phyloP scores from a whole-genome alignment of 352 stramenopile species.

The Globisporangium paroecandrum region DNA sequence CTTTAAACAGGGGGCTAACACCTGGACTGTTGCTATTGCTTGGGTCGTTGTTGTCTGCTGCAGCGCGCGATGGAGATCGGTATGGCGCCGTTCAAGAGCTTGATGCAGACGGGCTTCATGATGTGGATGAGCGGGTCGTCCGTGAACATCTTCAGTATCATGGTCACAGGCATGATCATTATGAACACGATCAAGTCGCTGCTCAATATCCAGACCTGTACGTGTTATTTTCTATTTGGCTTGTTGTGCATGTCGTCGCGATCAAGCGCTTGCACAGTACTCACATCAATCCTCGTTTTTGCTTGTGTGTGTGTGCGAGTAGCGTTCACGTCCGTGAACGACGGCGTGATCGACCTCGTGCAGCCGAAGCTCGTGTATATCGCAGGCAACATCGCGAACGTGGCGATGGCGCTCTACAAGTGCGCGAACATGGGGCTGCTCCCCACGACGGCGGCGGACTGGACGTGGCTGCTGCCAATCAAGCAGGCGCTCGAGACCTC shows the following conservation, averaged over 20 bases:
- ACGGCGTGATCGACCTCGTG: conserved; percentile 74
- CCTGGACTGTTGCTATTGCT: neutral
- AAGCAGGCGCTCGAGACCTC: conserved; percentile 79
- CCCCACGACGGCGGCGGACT: conserved; percentile 90
- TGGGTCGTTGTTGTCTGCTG: conserved; percentile 2
- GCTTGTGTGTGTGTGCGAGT: conserved; percentile 2
- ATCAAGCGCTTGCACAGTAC: neutral
- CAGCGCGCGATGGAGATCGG: conserved; percentile 91
- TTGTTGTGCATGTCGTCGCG: neutral
- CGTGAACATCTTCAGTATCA: conserved; percentile 95
- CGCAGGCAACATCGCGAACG: conserved; percentile 80
- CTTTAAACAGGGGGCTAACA: conserved; percentile 6
- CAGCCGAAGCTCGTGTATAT: conserved; percentile 90
- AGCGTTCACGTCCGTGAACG: conserved; percentile 77
- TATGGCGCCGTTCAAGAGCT: conserved; percentile 87
- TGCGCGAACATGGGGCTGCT: conserved; percentile 90
- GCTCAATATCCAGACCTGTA: conserved; percentile 74
- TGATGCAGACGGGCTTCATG: conserved; percentile 94
- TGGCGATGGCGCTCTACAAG: conserved; percentile 91
- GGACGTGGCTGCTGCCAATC: conserved; percentile 88
- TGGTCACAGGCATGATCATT: conserved; percentile 92
- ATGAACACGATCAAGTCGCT: conserved; percentile 91
- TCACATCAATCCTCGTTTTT: neutral
- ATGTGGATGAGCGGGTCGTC: conserved; percentile 95
- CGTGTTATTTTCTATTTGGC: neutral